Conservation (phyloP, 73 alveolate genomes). For the Tetrahymena thermophila region DNA sequence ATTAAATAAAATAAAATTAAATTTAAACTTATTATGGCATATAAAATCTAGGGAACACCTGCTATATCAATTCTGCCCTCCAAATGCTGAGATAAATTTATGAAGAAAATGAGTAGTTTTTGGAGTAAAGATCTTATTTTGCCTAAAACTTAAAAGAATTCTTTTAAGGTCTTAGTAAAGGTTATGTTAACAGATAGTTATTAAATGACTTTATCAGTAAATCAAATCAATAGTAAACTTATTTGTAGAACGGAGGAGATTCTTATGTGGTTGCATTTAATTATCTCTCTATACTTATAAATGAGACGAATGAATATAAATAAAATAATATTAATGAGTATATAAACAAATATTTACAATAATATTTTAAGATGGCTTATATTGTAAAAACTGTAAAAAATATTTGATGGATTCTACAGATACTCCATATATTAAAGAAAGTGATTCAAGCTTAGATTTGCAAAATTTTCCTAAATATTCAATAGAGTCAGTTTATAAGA, state of each 20-base stretch:
- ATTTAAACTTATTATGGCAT: neutral
- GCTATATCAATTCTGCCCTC: neutral
- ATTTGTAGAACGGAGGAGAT: neutral
- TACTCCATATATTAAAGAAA: neutral
- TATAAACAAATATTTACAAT: neutral
- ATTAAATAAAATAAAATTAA: too few species aligned
- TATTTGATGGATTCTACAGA: neutral
- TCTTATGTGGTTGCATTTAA: neutral
- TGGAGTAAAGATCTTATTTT: neutral
- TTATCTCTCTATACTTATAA: neutral
- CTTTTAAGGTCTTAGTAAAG: neutral
- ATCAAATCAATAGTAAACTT: too few species aligned
- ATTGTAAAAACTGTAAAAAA: neutral
- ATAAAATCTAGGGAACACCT: neutral
- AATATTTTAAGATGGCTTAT: neutral
- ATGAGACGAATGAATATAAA: neutral
- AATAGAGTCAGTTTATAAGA: neutral
- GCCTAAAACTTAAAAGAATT: neutral
- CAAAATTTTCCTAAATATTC: neutral
- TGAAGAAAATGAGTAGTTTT: too few species aligned
- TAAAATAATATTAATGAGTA: neutral
- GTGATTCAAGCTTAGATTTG: neutral
- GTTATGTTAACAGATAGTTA: neutral
- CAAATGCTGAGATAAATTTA: neutral
- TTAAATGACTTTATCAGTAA: too few species aligned